Evolutionary conservation across 2,329 filamentous ascomycete species (phyloP).

Genomic region (Alternaria panax): DNA sequence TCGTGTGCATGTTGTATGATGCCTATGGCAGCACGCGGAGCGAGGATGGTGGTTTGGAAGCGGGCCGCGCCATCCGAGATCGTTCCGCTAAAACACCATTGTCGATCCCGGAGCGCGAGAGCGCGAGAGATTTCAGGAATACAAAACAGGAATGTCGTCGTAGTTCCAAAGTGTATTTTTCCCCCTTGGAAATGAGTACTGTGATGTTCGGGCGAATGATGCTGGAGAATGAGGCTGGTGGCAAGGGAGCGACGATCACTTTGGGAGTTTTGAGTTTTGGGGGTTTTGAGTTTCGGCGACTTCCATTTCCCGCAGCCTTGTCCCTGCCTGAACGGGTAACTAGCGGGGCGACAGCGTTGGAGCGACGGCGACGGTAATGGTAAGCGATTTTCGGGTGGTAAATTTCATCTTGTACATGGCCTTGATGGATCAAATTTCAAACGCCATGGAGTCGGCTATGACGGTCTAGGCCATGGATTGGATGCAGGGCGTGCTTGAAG

Average conservation of each 20-base stretch:
- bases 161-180: background rate
- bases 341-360: conserved; percentile 4
- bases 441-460: conserved; percentile 13
- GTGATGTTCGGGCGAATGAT: background rate
- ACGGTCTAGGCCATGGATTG: conserved; percentile 21
- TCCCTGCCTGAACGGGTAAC: conserved; percentile 4
- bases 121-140: background rate
- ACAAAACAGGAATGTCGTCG: background rate
- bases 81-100: background rate
- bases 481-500: conserved; percentile 29
- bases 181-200: background rate
- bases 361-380: conserved; percentile 3
- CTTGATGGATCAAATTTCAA: conserved; percentile 11
- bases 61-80: background rate
- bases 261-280: background rate
- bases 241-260: background rate
- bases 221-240: background rate
- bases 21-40: background rate
- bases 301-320: background rate
- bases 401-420: conserved; percentile 8
- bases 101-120: background rate
- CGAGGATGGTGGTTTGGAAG: background rate
- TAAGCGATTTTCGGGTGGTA: conserved; percentile 9
- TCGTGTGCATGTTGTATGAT: background rate
- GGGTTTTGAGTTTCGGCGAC: conserved; percentile 6